phyloP scores from a whole-genome alignment of 345 rosid species.

The Anastatica hierochuntica region DNA sequence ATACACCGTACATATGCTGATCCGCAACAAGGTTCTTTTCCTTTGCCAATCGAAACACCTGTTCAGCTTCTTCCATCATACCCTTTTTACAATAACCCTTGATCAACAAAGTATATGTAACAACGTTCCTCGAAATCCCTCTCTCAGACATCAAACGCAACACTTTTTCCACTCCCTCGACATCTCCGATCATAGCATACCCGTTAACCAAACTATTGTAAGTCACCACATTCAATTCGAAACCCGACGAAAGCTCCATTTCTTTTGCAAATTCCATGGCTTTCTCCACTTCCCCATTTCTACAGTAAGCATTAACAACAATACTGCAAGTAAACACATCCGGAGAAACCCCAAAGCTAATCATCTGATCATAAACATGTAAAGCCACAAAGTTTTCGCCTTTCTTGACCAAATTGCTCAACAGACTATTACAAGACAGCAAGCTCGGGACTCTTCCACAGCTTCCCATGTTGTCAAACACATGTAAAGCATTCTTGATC shows the following conservation, averaged over 20 bases:
- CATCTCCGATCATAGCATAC: slow-evolving; percentile 47
- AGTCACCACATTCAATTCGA: slow-evolving; percentile 54
- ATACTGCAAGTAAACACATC: slow-evolving; percentile 68
- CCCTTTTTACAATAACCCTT: slow-evolving; percentile 49
- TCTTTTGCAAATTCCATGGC: slow-evolving; percentile 42
- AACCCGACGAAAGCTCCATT: slow-evolving; percentile 39
- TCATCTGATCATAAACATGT: slow-evolving; percentile 63
- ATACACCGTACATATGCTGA: slow-evolving; percentile 57
- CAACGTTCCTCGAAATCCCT: slow-evolving; percentile 37
- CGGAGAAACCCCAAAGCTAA: slow-evolving; percentile 49
- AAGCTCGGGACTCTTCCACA: slow-evolving; percentile 51
- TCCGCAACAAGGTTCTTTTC: slow-evolving; percentile 33
- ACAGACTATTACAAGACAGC: slow-evolving; percentile 59
- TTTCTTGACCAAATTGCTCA: slow-evolving; percentile 55
- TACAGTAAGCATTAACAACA: slow-evolving; percentile 66
- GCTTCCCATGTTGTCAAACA: slow-evolving; percentile 78
- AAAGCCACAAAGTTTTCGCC: slow-evolving; percentile 42
- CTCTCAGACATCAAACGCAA: slow-evolving; percentile 40
- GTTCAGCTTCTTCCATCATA: slow-evolving; percentile 54
- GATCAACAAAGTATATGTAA: slow-evolving; percentile 50
- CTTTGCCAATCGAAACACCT: slow-evolving; percentile 31
- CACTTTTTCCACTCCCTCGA: slow-evolving; percentile 38
- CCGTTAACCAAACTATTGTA: slow-evolving; percentile 75
- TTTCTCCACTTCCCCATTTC: slow-evolving; percentile 34
- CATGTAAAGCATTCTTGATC: slow-evolving; percentile 61